Base-by-base conservation (phyloP, 306 rosid species). In the Lathyrus tuberosus region DNA sequence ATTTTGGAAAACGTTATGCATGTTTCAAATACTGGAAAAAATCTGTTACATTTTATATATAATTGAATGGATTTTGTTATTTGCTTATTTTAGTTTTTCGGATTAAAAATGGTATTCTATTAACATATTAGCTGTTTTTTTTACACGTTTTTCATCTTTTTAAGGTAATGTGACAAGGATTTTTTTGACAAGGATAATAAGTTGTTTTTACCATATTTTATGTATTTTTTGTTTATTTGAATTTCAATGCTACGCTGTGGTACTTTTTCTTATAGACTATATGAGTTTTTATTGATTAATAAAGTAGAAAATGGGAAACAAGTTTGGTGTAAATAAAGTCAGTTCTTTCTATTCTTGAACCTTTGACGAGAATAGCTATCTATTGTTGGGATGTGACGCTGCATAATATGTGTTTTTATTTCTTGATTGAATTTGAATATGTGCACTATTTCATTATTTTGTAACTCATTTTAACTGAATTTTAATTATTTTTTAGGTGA, bases 71-170 rank as follows among this genome's bases (percentile, higher is more conserved):
- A 26, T 13, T 1, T 26, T 60, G 13, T 49, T 1, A 54, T 62
- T 58, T 62, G 2, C 83, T 73, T 62, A 56, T 37, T 74, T 69
- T 79, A 69, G 83, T 62, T 53, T 69, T 69, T 11, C 14, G 9
- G 40, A 12, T 24, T 17, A 47, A 35, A 35, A 46, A 18, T 75
- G 73, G 67, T 42, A 31, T 42, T 69, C 17, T 18, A 51, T 15
- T 49, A 48, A 59, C 52, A 43, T 52, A 5, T 65, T 75, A 58
- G 78, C 67, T 80, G 81, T 26, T 67, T 58, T 62, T 10, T 26
- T 18, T 2, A 48, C 61, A 71, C 1, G 38, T n/a, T 66, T 72
- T 72, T 44, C 70, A 20, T 10, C 20, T 20, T 49, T 20, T 10
- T 4, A 61, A 51, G 74, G 59, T 48, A 59, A 60, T 67, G 0